Evolutionary conservation across 2,329 filamentous ascomycete species (phyloP), one percentile per base, ranked within the genome.

Genomic region (Cryphonectria naterciae): DNA sequence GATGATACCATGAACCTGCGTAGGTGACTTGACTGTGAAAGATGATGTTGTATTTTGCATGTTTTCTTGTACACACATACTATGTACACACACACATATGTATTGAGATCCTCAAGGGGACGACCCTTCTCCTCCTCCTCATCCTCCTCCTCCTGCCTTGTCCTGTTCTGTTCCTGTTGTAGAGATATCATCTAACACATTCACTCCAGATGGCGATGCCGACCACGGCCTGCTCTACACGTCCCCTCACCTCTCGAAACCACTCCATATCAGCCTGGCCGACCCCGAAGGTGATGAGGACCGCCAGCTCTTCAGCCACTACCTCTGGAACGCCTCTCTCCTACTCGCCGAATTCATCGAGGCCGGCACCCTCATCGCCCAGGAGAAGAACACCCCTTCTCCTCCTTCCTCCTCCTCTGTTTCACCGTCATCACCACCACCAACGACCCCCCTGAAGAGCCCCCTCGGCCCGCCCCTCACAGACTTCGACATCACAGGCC

Each of bases 251-350:
- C 82, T 88, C 22, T 85, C 83, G 22, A 78, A 77, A 67, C 81
- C 83, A 15, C 76, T 88, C 61, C 74, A 78, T 61, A 80, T 88
- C 75, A 80, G 80, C 11, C 81, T 87, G 25, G 79, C 83, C 32
- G 82, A 87, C 75, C 89, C 81, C 17, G 77, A 81, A 43, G 82
- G 79, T 43, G 87, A 90, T 68, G 80, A 84, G 41, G 86, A 89
- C 75, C 81, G 90, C 65, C 79, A 80, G 28, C 84, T 93, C 61
- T 93, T 93, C 77, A 89, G 89, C 73, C 91, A 94, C 77, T 93
- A 91, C 78, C 80, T 93, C 37, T 94, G 91, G 91, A 94, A 94
- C 79, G 85, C 91, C 8, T 85, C 83, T 25, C 78, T 90, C 64
- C 79, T 87, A 73, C 81, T 88, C 1, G 86, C 85, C 11, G 87